Evolutionary conservation across 176 grass and related monocot species (phyloP), one percentile per base, ranked within the genome.

Genomic region (Oryza australiensis): DNA sequence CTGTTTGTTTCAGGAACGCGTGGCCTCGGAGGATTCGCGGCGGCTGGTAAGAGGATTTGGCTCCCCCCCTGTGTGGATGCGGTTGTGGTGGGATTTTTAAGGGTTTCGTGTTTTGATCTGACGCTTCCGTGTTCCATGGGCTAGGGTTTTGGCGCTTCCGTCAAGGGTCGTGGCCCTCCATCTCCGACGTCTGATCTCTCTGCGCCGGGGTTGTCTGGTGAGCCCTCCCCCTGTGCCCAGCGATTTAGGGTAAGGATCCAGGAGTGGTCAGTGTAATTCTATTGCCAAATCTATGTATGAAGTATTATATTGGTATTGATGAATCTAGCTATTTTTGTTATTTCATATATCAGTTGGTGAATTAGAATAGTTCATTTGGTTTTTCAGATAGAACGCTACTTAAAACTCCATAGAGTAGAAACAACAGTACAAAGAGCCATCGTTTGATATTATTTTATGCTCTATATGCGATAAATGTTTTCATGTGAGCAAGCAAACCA

Each of bases 71-170:
- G 26, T 22, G 24, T 46, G 3, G 2, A 30, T 70, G 34, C 22
- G 6, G 33, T 74, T 84, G 66, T 40, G 35, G 33, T 73, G 45
- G 22, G 38, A 24, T 66, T 84, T 75, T 48, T 66, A 75, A 53
- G 22, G 59, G 55, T 27, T 27, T 78, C 27, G 80, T 3, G 62
- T 63, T 63, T 85, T 71, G 74, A 80, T 80, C 82, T 84, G 49
- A 84, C 30, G 64, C 23, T 11, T 68, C 18, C 70, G 53, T 89
- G 70, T 75, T 75, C 76, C 28, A 33, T 70, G 69, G 63, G 64
- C 70, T 89, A 89, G 81, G 81, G 76, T 89, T 89, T 75, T 75
- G 70, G 70, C 70, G 23, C 68, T 70, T 89, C 46, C 28, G n/a
- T 64, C 38, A 75, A 84, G 70, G 69, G 22, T 85, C 20, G 22